A percentile compares a stretch with the other conserved stretches of the same genome.
Evolutionary conservation across 2,329 filamentous ascomycete species (phyloP).

Genomic region (Stenocarpella maydis): DNA sequence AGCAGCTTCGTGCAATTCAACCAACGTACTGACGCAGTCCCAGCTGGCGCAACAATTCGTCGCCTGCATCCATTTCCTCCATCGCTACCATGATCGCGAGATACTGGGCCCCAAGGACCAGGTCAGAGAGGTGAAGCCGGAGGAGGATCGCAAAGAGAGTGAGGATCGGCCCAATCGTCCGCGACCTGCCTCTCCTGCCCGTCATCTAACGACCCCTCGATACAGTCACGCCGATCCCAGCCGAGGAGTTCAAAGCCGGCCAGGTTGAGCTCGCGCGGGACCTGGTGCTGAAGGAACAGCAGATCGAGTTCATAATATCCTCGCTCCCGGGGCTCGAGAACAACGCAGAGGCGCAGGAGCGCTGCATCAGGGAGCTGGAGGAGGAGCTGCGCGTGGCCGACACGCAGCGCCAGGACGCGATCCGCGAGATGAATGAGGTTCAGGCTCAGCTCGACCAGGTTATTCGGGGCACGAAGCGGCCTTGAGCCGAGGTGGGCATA

Average conservation of each 20-base stretch:
- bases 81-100: conserved; percentile 73
- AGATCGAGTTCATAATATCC: conserved; percentile 81
- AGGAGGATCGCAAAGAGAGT: conserved; percentile 62
- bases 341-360: conserved; percentile 79
- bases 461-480: conserved; percentile 66
- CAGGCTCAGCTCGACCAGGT: conserved; percentile 67
- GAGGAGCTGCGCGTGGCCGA: conserved; percentile 71
- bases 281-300: conserved; percentile 80
- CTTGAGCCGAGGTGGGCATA: conserved; percentile 48
- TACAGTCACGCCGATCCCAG: conserved; percentile 66
- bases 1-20: conserved; percentile 1
- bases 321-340: conserved; percentile 79
- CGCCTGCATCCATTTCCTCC: conserved; percentile 71
- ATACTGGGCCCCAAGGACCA: conserved; percentile 65
- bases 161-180: conserved; percentile 6
- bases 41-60: conserved; percentile 75
- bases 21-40: conserved; percentile 6
- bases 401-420: conserved; percentile 67
- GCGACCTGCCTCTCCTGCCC: not conserved
- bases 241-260: conserved; percentile 71
- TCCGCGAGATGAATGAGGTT: conserved; percentile 70
- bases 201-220: not conserved
- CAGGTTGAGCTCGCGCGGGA: conserved; percentile 79
- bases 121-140: conserved; percentile 65
- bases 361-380: conserved; percentile 70